Conservation (phyloP, 2,329 filamentous ascomycete genomes). For the Aspergillus terreus region DNA sequence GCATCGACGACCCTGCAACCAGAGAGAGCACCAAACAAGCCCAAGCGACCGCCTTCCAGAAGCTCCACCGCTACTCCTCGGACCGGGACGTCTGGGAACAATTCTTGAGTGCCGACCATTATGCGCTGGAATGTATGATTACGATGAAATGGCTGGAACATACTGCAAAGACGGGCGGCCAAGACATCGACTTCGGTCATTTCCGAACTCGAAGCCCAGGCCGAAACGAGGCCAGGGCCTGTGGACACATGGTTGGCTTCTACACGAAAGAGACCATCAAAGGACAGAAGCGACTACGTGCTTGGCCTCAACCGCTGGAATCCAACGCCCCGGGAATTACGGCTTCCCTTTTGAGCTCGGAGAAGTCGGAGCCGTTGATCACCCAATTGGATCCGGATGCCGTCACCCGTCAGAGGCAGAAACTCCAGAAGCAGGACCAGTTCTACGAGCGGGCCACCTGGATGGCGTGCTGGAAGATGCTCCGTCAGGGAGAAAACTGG, state of each 20-base stretch:
- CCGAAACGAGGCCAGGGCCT: slow-evolving; percentile 74
- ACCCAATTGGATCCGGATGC: slow-evolving; percentile 93
- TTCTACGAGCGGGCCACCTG: slow-evolving; percentile 88
- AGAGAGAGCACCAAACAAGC: slow-evolving; percentile 34
- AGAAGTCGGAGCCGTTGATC: slow-evolving; percentile 63
- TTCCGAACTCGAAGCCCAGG: slow-evolving; percentile 68
- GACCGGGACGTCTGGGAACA: slow-evolving; percentile 65
- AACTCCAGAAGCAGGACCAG: slow-evolving; percentile 76
- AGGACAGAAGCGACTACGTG: slow-evolving; percentile 74
- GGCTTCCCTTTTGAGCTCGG: slow-evolving; percentile 54
- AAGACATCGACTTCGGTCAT: slow-evolving; percentile 73
- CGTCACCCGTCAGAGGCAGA: slow-evolving; percentile 70
- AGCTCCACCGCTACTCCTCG: slow-evolving; percentile 54
- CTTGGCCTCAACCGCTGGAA: slow-evolving; percentile 63
- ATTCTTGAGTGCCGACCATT: slow-evolving; percentile 69
- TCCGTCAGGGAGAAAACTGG: slow-evolving; percentile 76
- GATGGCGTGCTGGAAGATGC: slow-evolving; percentile 89
- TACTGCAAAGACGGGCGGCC: slow-evolving; percentile 63
- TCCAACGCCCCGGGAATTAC: slow-evolving; percentile 57
- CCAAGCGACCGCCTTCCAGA: slow-evolving; percentile 39
- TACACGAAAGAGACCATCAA: slow-evolving; percentile 90
- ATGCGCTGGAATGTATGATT: slow-evolving; percentile 72
- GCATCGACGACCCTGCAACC: slow-evolving; percentile 59
- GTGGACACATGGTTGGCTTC: slow-evolving; percentile 87
- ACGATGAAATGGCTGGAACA: slow-evolving; percentile 84